Base-by-base conservation (phyloP, 2,329 filamentous ascomycete species). In the Sordariomycetes sp. region DNA sequence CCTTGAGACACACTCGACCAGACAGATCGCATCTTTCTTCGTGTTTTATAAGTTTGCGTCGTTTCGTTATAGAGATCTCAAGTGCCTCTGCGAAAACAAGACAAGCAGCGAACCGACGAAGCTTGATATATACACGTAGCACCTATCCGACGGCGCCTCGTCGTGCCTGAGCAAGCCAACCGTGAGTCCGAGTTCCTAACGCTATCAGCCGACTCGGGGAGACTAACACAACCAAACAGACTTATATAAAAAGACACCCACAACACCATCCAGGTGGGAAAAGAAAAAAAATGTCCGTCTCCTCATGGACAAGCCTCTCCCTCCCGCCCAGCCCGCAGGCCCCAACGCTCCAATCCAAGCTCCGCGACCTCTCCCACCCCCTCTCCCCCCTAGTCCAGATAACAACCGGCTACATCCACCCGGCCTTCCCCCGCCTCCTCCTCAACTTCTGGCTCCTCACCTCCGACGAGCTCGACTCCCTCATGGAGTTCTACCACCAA, bases 401-500 rank as follows among this genome's bases (percentile, higher is more conserved):
- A 62, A 74, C 75, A 24, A 80, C 78, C 1, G 85, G 85, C 54
- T 65, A 70, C n/a, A 71, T 85, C 2, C 85, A 88, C 64, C 79
- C 82, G 0, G 67, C 73, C 57, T 90, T 87, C 67, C 87, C 87
- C 1, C 64, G 66, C 22, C 87, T 81, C 3, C 74, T 90, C 57
- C 80, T 90, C 52, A 77, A 79, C 66, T 89, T 87, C 70, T 88
- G 85, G 78, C 81, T 90, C 35, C 77, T 90, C 42, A 90, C 85
- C 17, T 84, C 87, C 67, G 70, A 70, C 34, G 76, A 90, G 69
- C 81, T 89, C 57, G 86, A 90, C 70, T 72, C 74, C 57, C 76
- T 90, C 48, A 86, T 86, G 2, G 73, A 77, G 62, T 89, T 86
- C 70, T 90, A 90, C 73, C 84, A 87, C 71, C 87, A 90, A 71